Percentiles rank a stretch among this genome's conserved stretches.
Evolutionary conservation across 2,329 filamentous ascomycete genomes (phyloP).

Genomic region (Talaromyces islandicus): DNA sequence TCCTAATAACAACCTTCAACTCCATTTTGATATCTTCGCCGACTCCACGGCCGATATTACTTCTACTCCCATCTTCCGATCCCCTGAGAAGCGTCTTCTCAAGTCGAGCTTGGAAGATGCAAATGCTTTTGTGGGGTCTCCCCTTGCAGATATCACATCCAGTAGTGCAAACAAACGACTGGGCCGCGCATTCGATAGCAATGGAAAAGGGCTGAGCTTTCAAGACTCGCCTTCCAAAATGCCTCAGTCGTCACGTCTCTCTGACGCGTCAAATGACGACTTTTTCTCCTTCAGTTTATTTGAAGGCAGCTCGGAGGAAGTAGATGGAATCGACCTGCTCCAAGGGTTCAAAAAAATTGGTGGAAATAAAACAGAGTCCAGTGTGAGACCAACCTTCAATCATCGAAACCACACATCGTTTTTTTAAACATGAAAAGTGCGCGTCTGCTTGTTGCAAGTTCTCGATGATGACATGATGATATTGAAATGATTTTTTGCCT

Average conservation of each 20-base stretch:
- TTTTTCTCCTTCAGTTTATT: conserved; percentile 45
- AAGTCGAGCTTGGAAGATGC: conserved; percentile 42
- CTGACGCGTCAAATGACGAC: conserved; percentile 36
- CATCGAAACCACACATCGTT: conserved; percentile 28
- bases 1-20: conserved; percentile 37
- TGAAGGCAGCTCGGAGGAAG: conserved; percentile 37
- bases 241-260: conserved; percentile 24
- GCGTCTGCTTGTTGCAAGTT: background rate
- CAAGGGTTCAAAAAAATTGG: conserved; percentile 46
- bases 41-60: conserved; percentile 33
- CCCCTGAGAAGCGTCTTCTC: conserved; percentile 50
- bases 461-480: background rate
- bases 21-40: conserved; percentile 52
- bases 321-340: conserved; percentile 41
- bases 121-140: conserved; percentile 12
- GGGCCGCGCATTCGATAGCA: conserved; percentile 29
- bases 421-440: conserved; percentile 18
- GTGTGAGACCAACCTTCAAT: conserved; percentile 25
- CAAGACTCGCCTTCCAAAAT: conserved; percentile 37
- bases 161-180: conserved; percentile 30
- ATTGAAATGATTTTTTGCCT: background rate
- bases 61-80: conserved; percentile 39
- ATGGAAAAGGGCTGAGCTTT: conserved; percentile 26
- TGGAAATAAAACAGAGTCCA: conserved; percentile 29
- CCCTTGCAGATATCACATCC: conserved; percentile 43